Conservation (phyloP, 2,329 filamentous ascomycete genomes). For the Fusarium buharicum region DNA sequence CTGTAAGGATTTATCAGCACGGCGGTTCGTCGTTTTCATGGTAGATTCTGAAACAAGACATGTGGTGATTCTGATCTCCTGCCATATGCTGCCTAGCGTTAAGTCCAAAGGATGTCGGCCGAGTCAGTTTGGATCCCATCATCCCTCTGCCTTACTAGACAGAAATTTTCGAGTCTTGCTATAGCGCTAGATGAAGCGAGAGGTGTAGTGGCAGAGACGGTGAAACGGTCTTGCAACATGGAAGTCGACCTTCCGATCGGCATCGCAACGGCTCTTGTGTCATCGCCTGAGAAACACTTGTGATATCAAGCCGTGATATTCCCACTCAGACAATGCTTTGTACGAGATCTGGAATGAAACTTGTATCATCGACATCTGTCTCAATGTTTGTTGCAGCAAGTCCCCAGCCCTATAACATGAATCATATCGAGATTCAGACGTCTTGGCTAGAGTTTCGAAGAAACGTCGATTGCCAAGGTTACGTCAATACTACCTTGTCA, state of each 20-base stretch:
- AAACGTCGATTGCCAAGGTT: background rate
- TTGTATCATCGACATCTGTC: conserved; percentile 10
- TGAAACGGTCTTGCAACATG: conserved; percentile 44
- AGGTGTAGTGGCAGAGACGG: conserved; percentile 24
- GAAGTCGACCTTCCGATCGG: conserved; percentile 21
- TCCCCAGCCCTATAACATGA: conserved; percentile 25
- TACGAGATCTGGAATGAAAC: conserved; percentile 22
- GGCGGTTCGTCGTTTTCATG: background rate
- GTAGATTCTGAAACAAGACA: conserved; percentile 21
- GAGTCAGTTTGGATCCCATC: conserved; percentile 9
- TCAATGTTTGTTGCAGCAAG: conserved; percentile 20
- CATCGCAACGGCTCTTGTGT: conserved; percentile 33
- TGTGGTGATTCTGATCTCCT: conserved; percentile 11
- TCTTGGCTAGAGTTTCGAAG: conserved; percentile 18
- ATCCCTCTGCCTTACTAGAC: conserved; percentile 1
- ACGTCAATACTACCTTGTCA: conserved; percentile 15
- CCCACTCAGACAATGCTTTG: background rate
- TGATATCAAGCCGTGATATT: conserved; percentile 21
- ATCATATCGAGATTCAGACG: conserved; percentile 9
- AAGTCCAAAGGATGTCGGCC: conserved; percentile 4
- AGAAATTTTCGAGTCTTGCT: conserved; percentile 5
- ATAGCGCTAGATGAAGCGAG: conserved; percentile 26
- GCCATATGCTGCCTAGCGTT: conserved; percentile 15
- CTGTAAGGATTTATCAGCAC: background rate
- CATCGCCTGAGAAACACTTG: conserved; percentile 31